A percentile compares a stretch with the other conserved stretches of the same genome.
Evolutionary conservation across 345 rosid genomes (phyloP).

Genomic region (Gossypium herbaceum): DNA sequence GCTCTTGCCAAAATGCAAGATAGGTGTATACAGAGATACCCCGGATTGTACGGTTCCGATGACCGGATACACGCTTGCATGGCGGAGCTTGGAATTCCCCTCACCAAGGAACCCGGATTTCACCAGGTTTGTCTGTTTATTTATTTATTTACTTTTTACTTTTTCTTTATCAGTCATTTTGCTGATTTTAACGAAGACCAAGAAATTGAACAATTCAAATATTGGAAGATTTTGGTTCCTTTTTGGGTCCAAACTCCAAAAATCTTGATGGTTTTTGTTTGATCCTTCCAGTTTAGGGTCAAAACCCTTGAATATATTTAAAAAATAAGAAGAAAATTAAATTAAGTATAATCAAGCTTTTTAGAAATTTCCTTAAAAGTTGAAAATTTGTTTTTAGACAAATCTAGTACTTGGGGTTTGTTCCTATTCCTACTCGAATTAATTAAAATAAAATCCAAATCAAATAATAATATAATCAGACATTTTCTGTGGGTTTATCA

Average conservation of each 20-base stretch:
- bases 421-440: background rate
- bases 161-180: background rate
- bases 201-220: background rate
- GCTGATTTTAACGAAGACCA: background rate
- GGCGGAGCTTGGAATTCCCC: constrained; percentile 85
- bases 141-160: background rate
- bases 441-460: background rate
- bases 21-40: constrained; percentile 53
- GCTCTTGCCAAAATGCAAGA: constrained; percentile 62
- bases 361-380: too few relatives aligned
- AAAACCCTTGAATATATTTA: background rate
- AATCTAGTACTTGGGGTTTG: background rate
- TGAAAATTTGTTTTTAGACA: background rate
- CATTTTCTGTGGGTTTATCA: background rate
- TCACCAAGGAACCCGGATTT: constrained; percentile 62
- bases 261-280: background rate
- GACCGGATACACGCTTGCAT: constrained; percentile 84
- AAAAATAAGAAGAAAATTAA: too few relatives aligned
- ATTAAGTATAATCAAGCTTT: too few relatives aligned
- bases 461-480: background rate
- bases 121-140: constrained; percentile 57
- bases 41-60: constrained; percentile 64
- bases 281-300: background rate
- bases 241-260: background rate
- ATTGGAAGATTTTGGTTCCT: background rate